phyloP scores from a whole-genome alignment of 306 rosid species.

The Argentina anserina region DNA sequence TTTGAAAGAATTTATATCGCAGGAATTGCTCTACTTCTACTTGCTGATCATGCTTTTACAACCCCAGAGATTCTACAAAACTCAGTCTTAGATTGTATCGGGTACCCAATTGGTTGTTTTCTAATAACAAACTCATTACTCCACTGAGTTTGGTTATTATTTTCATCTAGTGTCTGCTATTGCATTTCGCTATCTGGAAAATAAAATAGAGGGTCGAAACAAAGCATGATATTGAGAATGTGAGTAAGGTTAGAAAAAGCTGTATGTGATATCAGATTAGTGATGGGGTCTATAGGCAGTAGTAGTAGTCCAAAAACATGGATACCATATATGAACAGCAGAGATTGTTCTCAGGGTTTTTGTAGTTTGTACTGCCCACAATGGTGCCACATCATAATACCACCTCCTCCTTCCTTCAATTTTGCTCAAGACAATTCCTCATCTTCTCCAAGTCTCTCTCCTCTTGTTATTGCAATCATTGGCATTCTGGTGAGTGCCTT shows the following conservation, averaged over 20 bases:
- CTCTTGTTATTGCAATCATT: conserved; percentile 78
- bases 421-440: conserved; percentile 45
- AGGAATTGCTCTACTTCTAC: conserved; percentile 19
- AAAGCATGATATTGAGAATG: background rate
- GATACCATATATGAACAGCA: conserved; percentile 69
- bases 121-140: background rate
- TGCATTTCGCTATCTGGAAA: background rate
- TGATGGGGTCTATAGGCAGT: conserved; percentile 62
- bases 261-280: conserved; percentile 9
- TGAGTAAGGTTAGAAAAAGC: background rate
- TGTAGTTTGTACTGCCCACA: conserved; percentile 83
- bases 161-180: background rate
- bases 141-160: background rate
- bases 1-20: conserved; percentile 23
- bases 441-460: conserved; percentile 60
- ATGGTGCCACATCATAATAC: conserved; percentile 66
- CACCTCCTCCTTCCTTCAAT: conserved; percentile 80
- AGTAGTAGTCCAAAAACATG: conserved; percentile 50
- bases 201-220: background rate
- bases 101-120: conserved; percentile 14
- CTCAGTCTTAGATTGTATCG: conserved; percentile 18
- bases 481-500: conserved; percentile 84
- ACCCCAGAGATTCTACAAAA: conserved; percentile 23
- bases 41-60: conserved; percentile 19
- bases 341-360: conserved; percentile 85